These are phyloP conservation scores for Podospora conica DNA, from an alignment of 495 filamentous ascomycete genomes.

Conservation along the genomic window DNA sequence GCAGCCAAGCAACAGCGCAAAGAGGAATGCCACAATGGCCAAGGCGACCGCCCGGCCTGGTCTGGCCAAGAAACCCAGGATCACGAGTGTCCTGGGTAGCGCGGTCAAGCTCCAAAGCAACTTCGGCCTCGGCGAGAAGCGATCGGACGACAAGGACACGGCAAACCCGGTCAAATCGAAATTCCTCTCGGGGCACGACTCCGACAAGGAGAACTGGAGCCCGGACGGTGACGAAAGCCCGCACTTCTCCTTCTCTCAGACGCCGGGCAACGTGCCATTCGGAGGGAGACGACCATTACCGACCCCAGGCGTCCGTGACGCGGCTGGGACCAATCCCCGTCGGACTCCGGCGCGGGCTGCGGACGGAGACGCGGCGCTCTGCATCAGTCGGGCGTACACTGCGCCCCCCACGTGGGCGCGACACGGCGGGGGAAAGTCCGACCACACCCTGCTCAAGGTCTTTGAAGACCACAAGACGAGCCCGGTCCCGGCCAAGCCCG, in stretches of 20 bases:
- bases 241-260: constrained; percentile 19
- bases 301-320: constrained; percentile 2
- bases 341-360: constrained; percentile 31
- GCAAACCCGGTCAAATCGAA: constrained; percentile 43
- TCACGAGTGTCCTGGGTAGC: constrained; percentile 59
- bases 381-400: constrained; percentile 32
- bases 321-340: constrained; percentile 29
- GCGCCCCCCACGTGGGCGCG: constrained; percentile 18
- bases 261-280: not conserved
- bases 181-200: constrained; percentile 51
- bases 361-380: constrained; percentile 19
- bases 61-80: constrained; percentile 55
- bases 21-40: constrained; percentile 51
- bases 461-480: constrained; percentile 31
- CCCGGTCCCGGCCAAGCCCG: not conserved
- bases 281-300: constrained; percentile 20
- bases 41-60: constrained; percentile 42
- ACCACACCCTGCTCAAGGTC: constrained; percentile 26
- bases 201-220: constrained; percentile 93
- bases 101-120: constrained; percentile 58
- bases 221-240: constrained; percentile 44
- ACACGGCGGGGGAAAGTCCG: constrained; percentile 3
- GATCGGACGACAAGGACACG: constrained; percentile 16
- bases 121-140: constrained; percentile 26
- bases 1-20: constrained; percentile 43